A percentile compares a stretch with the other conserved stretches of the same genome.
phyloP scores from a whole-genome alignment of 164 flowering plant species.

The Warburgia ugandensis region DNA sequence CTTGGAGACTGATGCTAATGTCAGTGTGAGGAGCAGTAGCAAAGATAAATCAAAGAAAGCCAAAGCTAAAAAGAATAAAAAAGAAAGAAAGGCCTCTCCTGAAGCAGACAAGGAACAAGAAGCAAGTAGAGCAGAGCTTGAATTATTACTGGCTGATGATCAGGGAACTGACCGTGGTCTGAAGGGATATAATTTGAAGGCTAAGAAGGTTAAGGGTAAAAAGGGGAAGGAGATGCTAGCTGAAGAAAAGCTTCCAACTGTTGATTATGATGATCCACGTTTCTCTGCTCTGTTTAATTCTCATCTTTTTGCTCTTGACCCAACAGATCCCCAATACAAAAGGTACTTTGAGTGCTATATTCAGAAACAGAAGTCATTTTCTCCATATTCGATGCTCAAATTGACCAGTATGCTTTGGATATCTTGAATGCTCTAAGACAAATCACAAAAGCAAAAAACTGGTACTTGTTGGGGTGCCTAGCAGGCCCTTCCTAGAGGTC shows the following conservation, averaged over 20 bases:
- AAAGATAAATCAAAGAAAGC: slow-evolving; percentile 4
- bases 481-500: too few relatives aligned
- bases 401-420: not conserved
- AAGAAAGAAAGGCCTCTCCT: not conserved
- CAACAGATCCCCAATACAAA: slow-evolving; percentile 84
- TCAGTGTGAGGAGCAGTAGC: slow-evolving; percentile 16
- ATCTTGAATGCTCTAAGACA: too few relatives aligned
- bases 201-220: slow-evolving; percentile 51
- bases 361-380: not conserved
- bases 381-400: not conserved
- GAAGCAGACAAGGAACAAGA: slow-evolving; percentile 40
- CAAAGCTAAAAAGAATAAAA: not conserved
- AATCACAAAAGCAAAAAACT: too few relatives aligned
- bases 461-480: too few relatives aligned
- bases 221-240: slow-evolving; percentile 38
- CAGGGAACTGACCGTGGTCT: slow-evolving; percentile 35
- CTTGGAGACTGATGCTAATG: slow-evolving; percentile 17
- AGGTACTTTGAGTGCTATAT: slow-evolving; percentile 34
- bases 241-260: slow-evolving; percentile 56
- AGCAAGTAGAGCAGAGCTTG: slow-evolving; percentile 81
- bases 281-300: slow-evolving; percentile 52
- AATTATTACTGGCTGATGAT: slow-evolving; percentile 75
- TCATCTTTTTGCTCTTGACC: slow-evolving; percentile 72
- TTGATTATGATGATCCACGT: slow-evolving; percentile 58
- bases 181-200: slow-evolving; percentile 77